Percentiles rank a stretch among this genome's conserved stretches.
Evolutionary conservation across 352 stramenopile genomes (phyloP).

Genomic region (Phytophthora hibernalis): DNA sequence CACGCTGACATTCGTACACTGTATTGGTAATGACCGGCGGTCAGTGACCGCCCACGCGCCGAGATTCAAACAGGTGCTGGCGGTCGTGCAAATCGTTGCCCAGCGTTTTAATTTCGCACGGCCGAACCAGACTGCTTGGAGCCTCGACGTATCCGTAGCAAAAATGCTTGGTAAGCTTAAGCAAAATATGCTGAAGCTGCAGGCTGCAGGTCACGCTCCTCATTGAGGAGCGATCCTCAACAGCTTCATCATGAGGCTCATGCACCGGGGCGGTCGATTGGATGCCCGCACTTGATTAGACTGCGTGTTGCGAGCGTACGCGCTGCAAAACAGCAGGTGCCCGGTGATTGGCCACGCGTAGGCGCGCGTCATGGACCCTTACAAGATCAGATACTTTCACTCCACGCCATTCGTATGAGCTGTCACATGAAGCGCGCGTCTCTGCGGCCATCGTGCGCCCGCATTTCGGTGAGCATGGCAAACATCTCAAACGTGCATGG

Average conservation of each 20-base stretch:
- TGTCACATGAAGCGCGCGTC: constrained; percentile 19
- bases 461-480: neutral
- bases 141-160: constrained; percentile 13
- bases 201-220: neutral
- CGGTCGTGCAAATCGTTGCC: constrained; percentile 20
- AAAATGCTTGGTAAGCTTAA: neutral
- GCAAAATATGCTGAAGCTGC: too few species aligned
- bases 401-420: neutral
- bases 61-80: constrained; percentile 29
- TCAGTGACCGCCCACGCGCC: too few species aligned
- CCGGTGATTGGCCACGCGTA: neutral
- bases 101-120: constrained; percentile 5
- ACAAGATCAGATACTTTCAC: neutral
- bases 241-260: neutral
- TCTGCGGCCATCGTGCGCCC: too few species aligned
- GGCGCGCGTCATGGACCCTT: constrained; percentile 1
- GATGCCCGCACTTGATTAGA: constrained; percentile 3
- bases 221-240: too few species aligned
- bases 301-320: neutral
- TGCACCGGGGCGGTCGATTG: neutral
- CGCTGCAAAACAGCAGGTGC: neutral
- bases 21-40: constrained; percentile 29
- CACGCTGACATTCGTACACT: too few species aligned
- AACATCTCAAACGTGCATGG: neutral
- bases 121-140: constrained; percentile 19